These are phyloP conservation scores for Xylariaceae sp. DNA, from an alignment of 2,329 filamentous ascomycete genomes.

Conservation along the genomic window DNA sequence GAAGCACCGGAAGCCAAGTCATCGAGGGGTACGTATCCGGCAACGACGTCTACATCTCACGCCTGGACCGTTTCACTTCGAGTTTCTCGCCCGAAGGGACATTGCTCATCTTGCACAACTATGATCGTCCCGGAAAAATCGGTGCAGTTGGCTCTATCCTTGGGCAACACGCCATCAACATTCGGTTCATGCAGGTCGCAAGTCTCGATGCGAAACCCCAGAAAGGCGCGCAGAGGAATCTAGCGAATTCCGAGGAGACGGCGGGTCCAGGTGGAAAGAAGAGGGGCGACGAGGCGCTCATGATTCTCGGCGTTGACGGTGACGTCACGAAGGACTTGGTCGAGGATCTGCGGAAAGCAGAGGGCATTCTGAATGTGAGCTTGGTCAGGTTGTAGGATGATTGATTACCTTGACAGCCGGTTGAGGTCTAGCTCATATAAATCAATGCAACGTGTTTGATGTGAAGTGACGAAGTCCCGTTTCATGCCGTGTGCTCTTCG, in stretches of 20 bases:
- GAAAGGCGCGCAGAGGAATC: background rate
- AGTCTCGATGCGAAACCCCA: conserved; percentile 10
- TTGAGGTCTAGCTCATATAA: background rate
- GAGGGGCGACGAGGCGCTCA: conserved; percentile 61
- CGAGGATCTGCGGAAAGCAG: conserved; percentile 41
- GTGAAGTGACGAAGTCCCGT: no score
- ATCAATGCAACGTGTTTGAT: no score
- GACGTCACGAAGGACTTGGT: conserved; percentile 54
- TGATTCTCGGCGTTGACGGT: conserved; percentile 72
- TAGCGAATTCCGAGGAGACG: background rate
- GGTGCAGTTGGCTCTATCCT: conserved; percentile 69
- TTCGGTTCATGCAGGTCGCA: conserved; percentile 63
- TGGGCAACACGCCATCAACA: conserved; percentile 67
- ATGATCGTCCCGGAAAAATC: conserved; percentile 77
- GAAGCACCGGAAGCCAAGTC: conserved; percentile 27
- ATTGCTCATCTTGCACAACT: conserved; percentile 74
- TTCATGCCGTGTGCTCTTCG: no score
- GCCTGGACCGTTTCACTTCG: conserved; percentile 67
- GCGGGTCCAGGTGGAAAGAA: conserved; percentile 29
- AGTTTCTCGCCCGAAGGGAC: conserved; percentile 69
- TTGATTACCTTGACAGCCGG: background rate
- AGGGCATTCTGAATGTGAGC: conserved; percentile 53
- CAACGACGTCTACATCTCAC: conserved; percentile 61
- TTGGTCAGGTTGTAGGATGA: conserved; percentile 38
- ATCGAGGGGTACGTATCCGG: conserved; percentile 64